Evolutionary conservation across 164 flowering plant species (phyloP).

Genomic region (Aristolochia fimbriata): DNA sequence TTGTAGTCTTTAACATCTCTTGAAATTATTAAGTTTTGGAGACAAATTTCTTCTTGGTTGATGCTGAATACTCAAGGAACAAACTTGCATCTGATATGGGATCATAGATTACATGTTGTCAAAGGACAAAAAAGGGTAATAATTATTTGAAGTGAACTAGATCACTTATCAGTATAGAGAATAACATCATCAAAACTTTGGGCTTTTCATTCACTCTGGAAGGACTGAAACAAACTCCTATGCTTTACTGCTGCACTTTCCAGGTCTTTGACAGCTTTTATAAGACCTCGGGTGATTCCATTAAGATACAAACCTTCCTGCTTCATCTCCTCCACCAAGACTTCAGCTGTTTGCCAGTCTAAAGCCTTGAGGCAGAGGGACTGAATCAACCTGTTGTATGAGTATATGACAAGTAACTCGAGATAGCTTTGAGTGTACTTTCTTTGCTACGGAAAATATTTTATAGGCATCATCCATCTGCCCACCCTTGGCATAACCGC

Average conservation of each 20-base stretch:
- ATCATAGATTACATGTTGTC: too few species aligned
- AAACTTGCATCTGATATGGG: too few species aligned
- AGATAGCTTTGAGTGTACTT: conserved; percentile 49
- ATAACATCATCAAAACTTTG: background rate
- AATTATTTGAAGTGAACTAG: too few species aligned
- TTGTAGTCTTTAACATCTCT: too few species aligned
- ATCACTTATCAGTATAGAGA: background rate
- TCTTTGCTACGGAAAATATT: conserved; percentile 55
- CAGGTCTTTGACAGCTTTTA: conserved; percentile 70
- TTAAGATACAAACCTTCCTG: conserved; percentile 53
- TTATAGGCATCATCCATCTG: conserved; percentile 62
- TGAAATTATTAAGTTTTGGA: too few species aligned
- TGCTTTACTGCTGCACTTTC: conserved; percentile 28
- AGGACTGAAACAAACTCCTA: conserved; percentile 2
- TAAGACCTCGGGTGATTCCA: conserved; percentile 52
- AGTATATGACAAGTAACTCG: conserved; percentile 63
- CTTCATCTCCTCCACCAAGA: conserved; percentile 59
- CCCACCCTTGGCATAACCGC: conserved; percentile 63
- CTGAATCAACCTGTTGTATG: conserved; percentile 59
- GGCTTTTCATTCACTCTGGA: background rate
- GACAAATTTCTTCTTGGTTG: too few species aligned
- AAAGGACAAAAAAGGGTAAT: too few species aligned
- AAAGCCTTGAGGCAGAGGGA: conserved; percentile 75
- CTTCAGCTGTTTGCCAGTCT: conserved; percentile 75
- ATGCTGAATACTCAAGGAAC: too few species aligned